These are phyloP conservation scores for Candida loeiensis DNA, from an alignment of 805 yeast species.

Conservation along the genomic window DNA sequence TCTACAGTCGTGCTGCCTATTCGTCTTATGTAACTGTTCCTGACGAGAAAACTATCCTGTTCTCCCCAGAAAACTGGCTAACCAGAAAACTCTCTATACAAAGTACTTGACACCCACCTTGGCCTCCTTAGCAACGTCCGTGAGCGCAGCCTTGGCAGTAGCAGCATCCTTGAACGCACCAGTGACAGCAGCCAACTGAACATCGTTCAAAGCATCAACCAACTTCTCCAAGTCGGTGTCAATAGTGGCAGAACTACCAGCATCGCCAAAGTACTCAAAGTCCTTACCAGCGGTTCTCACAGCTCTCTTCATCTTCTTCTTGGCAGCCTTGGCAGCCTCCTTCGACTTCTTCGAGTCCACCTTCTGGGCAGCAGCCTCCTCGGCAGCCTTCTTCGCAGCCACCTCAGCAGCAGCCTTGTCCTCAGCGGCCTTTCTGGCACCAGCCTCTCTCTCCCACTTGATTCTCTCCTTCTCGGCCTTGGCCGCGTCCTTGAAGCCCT, in stretches of 20 bases:
- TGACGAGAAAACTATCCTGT: no score
- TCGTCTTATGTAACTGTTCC: no score
- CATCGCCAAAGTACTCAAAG: slow-evolving; percentile 78
- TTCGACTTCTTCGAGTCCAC: slow-evolving; percentile 73
- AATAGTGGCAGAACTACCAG: slow-evolving; percentile 58
- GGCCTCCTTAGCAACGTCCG: slow-evolving; percentile 48
- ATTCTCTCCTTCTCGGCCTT: slow-evolving; percentile 89
- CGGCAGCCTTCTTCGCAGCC: slow-evolving; percentile 74
- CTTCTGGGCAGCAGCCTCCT: slow-evolving; percentile 57
- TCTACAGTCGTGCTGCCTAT: no score
- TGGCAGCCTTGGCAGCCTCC: slow-evolving; percentile 95
- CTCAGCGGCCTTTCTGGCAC: slow-evolving; percentile 94
- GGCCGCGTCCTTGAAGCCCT: slow-evolving; percentile 87
- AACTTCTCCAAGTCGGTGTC: slow-evolving; percentile 79
- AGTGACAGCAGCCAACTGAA: slow-evolving; percentile 72
- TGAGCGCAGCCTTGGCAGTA: slow-evolving; percentile 56
- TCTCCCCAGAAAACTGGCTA: background rate
- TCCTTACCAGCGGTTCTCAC: slow-evolving; percentile 83
- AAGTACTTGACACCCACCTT: slow-evolving; percentile 43
- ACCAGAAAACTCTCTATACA: background rate
- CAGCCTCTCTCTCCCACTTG: slow-evolving; percentile 99
- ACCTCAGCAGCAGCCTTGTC: slow-evolving; percentile 85
- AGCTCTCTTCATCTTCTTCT: slow-evolving; percentile 94
- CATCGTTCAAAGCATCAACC: slow-evolving; percentile 77
- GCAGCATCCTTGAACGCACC: slow-evolving; percentile 55